Percentiles rank a stretch among this genome's conserved stretches.
Evolutionary conservation across 495 filamentous ascomycete genomes (phyloP).

Genomic region (Penicillium odoratum): DNA sequence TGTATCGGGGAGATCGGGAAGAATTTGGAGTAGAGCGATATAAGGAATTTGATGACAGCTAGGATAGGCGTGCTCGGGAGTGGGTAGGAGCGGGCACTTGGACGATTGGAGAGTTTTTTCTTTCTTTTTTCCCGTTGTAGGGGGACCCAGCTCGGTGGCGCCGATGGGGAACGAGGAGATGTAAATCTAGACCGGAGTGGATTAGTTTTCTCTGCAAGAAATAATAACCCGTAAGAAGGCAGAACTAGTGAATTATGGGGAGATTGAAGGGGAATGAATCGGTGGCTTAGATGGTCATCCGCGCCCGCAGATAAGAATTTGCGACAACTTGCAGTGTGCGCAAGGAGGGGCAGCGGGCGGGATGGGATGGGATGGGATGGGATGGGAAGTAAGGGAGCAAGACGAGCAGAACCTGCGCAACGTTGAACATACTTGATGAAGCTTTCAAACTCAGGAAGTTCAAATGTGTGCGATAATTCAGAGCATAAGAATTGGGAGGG

Average conservation of each 20-base stretch:
- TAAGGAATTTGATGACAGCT: not conserved
- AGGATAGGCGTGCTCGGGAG: not conserved
- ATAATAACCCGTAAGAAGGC: not conserved
- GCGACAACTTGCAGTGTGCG: constrained; percentile 18
- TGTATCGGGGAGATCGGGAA: not conserved
- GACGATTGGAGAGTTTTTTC: constrained; percentile 5
- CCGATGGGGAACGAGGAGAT: constrained; percentile 21
- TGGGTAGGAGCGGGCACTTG: constrained; percentile 5
- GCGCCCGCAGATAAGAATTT: constrained; percentile 20
- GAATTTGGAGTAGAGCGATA: constrained; percentile 3
- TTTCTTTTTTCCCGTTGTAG: constrained; percentile 6
- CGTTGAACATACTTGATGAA: not conserved
- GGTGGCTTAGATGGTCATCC: not conserved
- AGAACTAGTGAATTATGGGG: not conserved
- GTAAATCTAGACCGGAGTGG: constrained; percentile 31
- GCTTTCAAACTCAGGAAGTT: not conserved
- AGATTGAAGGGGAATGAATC: not conserved
- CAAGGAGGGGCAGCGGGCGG: constrained; percentile 22
- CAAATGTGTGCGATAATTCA: not conserved
- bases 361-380: constrained; percentile 8
- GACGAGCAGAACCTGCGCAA: not conserved
- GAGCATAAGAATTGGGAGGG: not conserved
- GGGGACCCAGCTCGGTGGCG: constrained; percentile 24
- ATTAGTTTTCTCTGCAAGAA: constrained; percentile 23
- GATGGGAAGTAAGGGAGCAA: constrained; percentile 2